phyloP scores from a whole-genome alignment of 768 basidiomycete species.

The Dictyophora rubrovolvata region DNA sequence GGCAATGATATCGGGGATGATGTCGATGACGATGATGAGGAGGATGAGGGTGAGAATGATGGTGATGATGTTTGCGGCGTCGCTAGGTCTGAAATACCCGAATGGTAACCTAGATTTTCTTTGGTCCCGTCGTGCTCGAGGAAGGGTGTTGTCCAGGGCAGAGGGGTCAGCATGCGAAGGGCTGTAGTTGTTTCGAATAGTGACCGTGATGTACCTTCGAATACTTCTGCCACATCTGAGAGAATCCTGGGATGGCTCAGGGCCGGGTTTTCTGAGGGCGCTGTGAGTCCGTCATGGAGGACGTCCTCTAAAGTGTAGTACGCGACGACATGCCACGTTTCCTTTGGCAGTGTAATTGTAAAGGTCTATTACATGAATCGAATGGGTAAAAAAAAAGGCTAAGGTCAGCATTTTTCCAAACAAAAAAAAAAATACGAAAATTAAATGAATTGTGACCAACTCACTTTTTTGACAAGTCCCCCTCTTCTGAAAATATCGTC shows the following conservation, averaged over 20 bases:
- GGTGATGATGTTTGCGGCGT: background rate
- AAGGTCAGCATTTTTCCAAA: background rate
- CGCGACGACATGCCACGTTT: conserved; percentile 69
- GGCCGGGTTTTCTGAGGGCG: background rate
- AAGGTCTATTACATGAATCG: conserved; percentile 48
- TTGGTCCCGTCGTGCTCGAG: background rate
- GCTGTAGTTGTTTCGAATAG: background rate
- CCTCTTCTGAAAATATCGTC: conserved; percentile 49
- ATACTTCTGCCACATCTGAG: background rate
- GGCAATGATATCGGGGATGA: background rate
- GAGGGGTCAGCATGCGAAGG: background rate
- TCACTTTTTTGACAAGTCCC: conserved; percentile 77
- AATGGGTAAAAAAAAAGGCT: background rate
- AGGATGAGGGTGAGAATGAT: background rate
- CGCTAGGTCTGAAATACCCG: background rate
- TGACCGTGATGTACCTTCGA: background rate
- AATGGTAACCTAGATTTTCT: background rate
- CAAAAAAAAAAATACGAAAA: no score
- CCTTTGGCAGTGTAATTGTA: conserved; percentile 69
- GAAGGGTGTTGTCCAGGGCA: background rate
- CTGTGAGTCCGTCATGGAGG: conserved; percentile 46
- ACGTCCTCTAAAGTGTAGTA: conserved; percentile 80
- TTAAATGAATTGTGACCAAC: background rate
- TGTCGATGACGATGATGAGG: background rate
- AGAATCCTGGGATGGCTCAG: background rate